Base-by-base conservation (phyloP, 768 basidiomycete species). In the Galerina sulciceps region DNA sequence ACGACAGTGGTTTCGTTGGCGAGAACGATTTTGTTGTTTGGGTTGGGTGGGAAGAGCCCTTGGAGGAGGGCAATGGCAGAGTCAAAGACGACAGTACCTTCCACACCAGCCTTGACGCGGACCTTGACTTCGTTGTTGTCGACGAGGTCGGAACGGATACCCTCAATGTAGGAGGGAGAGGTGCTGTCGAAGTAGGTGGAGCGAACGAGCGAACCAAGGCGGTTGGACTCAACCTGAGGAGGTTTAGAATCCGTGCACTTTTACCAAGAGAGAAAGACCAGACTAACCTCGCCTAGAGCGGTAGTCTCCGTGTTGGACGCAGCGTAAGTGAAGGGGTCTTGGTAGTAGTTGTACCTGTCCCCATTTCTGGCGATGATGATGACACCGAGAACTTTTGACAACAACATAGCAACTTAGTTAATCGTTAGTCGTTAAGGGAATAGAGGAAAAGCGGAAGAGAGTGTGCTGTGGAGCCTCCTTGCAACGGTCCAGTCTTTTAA, bases 41-140 rank as follows among this genome's bases (percentile, higher is more conserved):
- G 74, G 69, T 82, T 89, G n/a, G 93, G 91, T 20, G 93, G 93
- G 82, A 88, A 93, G 48, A 94, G 79, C 42, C 93, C 92, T 74
- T 95, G 94, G 41, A 93, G 83, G 53, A 93, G 79, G 31, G 93
- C 92, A 53, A 90, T 88, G 34, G 91, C 88, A 6, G 89, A 90
- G 79, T 94, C 92, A 73, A 92, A 91, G 64, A 94, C 91, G 51
- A 90, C 87, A n/a, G 85, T 79, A 46, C 93, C 92, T 70, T 95
- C 93, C 50, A 87, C 88, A 45, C 92, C 91, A 53, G 87, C 87
- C 76, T 94, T 94, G 71, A 89, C 90, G 61, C 86, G 87, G 53
- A 90, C 82, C 64, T 87, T 87, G 66, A 94, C 79, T 70, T 91
- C 84, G 65, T 78, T 81, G 69, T 88, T 89, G 77, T 90, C 82